phyloP scores from a whole-genome alignment of 2,329 filamentous ascomycete genomes.

The Fusarium tuaranense region DNA sequence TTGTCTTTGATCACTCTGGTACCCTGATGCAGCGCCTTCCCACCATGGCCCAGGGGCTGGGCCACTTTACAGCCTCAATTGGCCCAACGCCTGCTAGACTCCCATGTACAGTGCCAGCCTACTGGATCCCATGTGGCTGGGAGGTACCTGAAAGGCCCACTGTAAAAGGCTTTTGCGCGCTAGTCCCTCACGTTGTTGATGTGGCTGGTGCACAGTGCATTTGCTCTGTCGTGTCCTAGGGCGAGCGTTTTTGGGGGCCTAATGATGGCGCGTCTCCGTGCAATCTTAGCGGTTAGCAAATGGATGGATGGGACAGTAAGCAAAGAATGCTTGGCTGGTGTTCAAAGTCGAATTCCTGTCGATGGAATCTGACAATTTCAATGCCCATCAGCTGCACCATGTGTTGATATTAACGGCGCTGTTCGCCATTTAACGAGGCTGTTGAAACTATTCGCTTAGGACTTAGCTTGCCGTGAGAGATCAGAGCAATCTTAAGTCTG shows the following conservation, averaged over 20 bases:
- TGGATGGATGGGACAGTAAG: background rate
- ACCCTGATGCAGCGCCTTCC: slow-evolving; percentile 35
- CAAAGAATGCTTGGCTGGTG: background rate
- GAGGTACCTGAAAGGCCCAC: slow-evolving; percentile 26
- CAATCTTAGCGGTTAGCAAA: background rate
- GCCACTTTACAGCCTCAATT: slow-evolving; percentile 38
- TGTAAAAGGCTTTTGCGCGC: slow-evolving; percentile 32
- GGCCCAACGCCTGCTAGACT: slow-evolving; percentile 37
- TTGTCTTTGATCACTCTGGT: slow-evolving; percentile 30
- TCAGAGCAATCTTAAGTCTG: slow-evolving; percentile 1
- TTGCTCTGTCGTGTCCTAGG: background rate
- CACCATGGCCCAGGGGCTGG: slow-evolving; percentile 37
- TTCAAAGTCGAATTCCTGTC: background rate
- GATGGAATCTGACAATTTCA: background rate
- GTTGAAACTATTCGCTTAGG: background rate
- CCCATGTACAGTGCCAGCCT: slow-evolving; percentile 35
- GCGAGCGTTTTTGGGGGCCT: slow-evolving; percentile 3
- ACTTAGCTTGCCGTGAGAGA: background rate
- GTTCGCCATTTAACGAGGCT: background rate
- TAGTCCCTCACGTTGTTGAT: slow-evolving; percentile 25
- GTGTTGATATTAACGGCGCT: background rate
- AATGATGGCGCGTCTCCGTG: background rate
- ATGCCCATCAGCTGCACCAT: background rate
- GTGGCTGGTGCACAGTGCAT: slow-evolving; percentile 42
- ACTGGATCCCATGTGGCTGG: slow-evolving; percentile 39